Evolutionary conservation across 2,329 filamentous ascomycete species (phyloP), one percentile per base, ranked within the genome.

Genomic region (Rhynchosporium agropyri): DNA sequence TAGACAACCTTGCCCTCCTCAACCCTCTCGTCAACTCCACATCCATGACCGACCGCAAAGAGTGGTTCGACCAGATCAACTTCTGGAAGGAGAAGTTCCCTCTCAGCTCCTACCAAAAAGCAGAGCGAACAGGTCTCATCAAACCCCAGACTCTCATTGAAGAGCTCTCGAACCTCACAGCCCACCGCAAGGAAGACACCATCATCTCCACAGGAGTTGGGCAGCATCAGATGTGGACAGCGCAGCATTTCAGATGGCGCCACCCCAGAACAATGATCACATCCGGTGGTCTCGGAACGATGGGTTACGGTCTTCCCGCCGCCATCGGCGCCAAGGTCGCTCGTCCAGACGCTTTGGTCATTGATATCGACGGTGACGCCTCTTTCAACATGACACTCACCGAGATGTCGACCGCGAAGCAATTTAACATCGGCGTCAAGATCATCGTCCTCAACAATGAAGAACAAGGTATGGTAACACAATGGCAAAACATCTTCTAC

Each of bases 301-400:
- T 98, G 95, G 95, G 95, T 63, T 98, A 85, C 79, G 95, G 95
- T 75, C 86, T 99, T 49, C 95, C 95, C 29, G 91, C 93, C 29
- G 93, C 95, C 67, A 98, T 98, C 68, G 95, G 95, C 67, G 93
- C 92, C 73, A 97, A 97, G 83, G 94, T 97, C 56, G 90, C 88
- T 20, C 83, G 83, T 51, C 88, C 89, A 3, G 75, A 75, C 28
- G 69, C 69, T 40, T 68, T 76, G 57, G 94, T 98, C 65, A 87
- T 98, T 64, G 94, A 98, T 77, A 96, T 98, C 73, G 95, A 99
- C 75, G 95, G 95, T 66, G 95, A 98, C 76, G 95, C 94, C n/a
- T 97, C 93, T 3, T 98, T 99, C 82, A 91, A 92, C 83, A 98
- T 99, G 95, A 98, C 95, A 5, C 83, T 97, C 64, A 97, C 94